Percentiles rank a stretch among this genome's conserved stretches.
Conservation (phyloP, 805 yeast genomes). For the Crinitomyces ghanaensis region DNA sequence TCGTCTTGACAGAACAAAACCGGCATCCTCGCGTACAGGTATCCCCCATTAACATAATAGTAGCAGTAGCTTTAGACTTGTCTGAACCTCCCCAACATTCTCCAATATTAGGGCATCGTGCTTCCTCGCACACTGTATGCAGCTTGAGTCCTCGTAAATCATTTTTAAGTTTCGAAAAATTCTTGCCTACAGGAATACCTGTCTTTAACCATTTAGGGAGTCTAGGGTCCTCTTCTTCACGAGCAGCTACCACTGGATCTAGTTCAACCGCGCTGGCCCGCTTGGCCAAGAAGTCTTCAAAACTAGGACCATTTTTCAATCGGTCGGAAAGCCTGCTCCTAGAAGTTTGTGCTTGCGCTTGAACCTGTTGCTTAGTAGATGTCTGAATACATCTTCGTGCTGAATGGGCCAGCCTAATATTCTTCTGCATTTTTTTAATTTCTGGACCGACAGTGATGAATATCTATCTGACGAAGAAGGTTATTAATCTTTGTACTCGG, state of each 20-base stretch:
- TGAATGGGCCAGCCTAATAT: no score
- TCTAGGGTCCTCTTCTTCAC: conserved; percentile 33
- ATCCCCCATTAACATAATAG: conserved; percentile 96
- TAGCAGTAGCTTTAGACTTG: conserved; percentile 87
- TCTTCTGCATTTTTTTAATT: no score
- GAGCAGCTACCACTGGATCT: conserved; percentile 54
- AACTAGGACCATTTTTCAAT: conserved; percentile 78
- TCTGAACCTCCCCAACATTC: conserved; percentile 98
- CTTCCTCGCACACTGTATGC: conserved; percentile 97
- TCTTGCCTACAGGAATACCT: conserved; percentile 91
- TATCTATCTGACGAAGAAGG: no score
- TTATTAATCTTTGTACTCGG: no score
- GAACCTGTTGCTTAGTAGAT: no score
- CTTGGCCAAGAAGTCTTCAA: conserved; percentile 81
- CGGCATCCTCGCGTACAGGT: conserved; percentile 99
- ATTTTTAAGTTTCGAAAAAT: conserved; percentile 65
- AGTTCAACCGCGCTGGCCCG: conserved; percentile 47
- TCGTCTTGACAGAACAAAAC: conserved; percentile 93
- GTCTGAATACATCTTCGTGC: no score
- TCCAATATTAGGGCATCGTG: conserved; percentile 98
- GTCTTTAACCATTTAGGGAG: conserved; percentile 92
- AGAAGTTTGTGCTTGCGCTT: no score
- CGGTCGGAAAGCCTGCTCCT: conserved; percentile 55
- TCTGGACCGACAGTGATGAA: no score
- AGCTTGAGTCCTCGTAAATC: conserved; percentile 82